Conservation (phyloP, 805 yeast genomes). For the Candida tallmaniae region DNA sequence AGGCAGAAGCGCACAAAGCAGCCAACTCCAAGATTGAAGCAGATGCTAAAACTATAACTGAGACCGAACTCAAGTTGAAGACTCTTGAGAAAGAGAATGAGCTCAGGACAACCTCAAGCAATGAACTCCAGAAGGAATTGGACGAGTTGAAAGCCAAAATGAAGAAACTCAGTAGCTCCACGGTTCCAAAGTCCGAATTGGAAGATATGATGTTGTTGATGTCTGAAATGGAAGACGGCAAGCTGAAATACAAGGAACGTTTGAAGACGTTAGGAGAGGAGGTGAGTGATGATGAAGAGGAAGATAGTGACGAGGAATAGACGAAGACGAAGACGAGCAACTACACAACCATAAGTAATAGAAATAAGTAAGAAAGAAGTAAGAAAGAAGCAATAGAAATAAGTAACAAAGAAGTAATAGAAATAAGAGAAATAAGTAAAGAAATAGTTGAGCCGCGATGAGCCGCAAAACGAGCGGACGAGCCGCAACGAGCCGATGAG, state of each 20-base stretch:
- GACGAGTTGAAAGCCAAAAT: conserved; percentile 1
- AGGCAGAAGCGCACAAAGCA: too few relatives aligned
- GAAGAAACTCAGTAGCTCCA: not conserved
- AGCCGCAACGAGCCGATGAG: not conserved
- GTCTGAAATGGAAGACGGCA: conserved; percentile 71
- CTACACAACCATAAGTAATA: too few relatives aligned
- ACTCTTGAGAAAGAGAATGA: too few relatives aligned
- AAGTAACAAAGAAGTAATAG: too few relatives aligned
- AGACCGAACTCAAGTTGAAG: too few relatives aligned
- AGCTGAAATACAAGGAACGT: conserved; percentile 49
- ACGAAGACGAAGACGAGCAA: conserved; percentile 28
- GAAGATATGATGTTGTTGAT: conserved; percentile 77
- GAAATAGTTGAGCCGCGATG: too few relatives aligned
- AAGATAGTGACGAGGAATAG: conserved; percentile 58
- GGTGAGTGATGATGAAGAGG: conserved; percentile 68
- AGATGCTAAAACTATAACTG: too few relatives aligned
- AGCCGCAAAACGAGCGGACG: not conserved
- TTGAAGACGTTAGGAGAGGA: conserved; percentile 53
- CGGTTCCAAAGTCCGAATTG: conserved; percentile 8
- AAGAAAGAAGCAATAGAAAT: too few relatives aligned
- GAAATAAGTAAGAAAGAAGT: too few relatives aligned
- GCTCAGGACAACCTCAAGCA: too few relatives aligned
- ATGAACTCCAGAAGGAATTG: not conserved
- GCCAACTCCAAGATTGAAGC: too few relatives aligned
- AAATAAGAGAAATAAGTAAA: too few relatives aligned